These are phyloP conservation scores for Asterophora parasitica DNA, from an alignment of 768 basidiomycete genomes.

Conservation along the genomic window DNA sequence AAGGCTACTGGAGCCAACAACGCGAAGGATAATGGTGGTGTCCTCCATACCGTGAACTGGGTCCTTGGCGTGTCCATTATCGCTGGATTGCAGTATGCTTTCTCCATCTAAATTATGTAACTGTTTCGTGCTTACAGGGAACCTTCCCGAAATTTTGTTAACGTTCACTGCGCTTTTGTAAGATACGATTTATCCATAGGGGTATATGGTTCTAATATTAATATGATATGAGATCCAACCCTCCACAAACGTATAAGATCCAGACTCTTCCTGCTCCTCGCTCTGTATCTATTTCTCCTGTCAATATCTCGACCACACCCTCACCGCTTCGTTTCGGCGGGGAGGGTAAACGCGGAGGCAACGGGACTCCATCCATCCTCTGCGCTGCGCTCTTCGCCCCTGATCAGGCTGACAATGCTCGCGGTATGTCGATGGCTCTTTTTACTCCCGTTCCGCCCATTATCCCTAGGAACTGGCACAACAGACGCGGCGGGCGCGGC, in stretches of 20 bases:
- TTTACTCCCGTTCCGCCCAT: conserved; percentile 19
- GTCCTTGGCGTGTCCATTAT: neutral
- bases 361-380: conserved; percentile 85
- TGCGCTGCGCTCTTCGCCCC: conserved; percentile 67
- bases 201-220: conserved; percentile 10
- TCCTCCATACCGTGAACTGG: neutral
- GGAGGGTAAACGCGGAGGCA: conserved; percentile 23
- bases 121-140: neutral
- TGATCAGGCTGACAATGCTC: conserved; percentile 77
- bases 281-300: neutral
- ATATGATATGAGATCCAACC: conserved; percentile 1
- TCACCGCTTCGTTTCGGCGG: conserved; percentile 3
- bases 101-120: neutral
- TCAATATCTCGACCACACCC: neutral
- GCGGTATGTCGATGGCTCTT: conserved; percentile 74
- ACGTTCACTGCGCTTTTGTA: no score
- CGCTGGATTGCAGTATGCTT: conserved; percentile 1
- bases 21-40: neutral
- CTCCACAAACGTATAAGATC: neutral
- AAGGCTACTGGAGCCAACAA: neutral
- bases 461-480: conserved; percentile 17
- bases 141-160: no score
- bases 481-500: conserved; percentile 31
- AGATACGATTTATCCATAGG: no score
- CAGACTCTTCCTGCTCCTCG: neutral